Conservation (phyloP, 2,329 filamentous ascomycete genomes). For the Cladosporium sp. region DNA sequence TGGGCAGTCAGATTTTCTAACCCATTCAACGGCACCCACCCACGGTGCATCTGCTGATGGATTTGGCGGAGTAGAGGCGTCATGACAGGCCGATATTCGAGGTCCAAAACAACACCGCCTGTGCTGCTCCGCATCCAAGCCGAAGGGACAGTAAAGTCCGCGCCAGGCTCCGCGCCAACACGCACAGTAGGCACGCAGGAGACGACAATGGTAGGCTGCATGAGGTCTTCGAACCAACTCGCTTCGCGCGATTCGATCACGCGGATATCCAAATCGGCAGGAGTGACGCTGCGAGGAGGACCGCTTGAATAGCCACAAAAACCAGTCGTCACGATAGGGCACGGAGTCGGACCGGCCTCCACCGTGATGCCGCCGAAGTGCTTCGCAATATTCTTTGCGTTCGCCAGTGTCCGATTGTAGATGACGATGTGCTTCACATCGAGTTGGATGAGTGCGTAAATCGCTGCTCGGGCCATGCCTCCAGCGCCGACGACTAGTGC, state of each 20-base stretch:
- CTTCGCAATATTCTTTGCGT: background rate
- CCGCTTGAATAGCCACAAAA: background rate
- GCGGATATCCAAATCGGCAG: background rate
- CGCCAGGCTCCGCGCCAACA: background rate
- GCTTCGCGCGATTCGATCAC: background rate
- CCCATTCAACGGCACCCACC: background rate
- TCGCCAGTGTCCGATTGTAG: background rate
- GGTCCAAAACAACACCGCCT: background rate
- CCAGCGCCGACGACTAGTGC: background rate
- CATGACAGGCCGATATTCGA: constrained; percentile 1
- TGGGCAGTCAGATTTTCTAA: background rate
- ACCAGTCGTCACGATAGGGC: background rate
- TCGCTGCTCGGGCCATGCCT: background rate
- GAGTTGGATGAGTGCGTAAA: background rate
- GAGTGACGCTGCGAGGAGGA: background rate
- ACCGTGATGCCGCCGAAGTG: background rate
- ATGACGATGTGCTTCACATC: background rate
- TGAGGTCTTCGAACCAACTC: background rate
- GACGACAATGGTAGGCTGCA: background rate
- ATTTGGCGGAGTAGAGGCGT: background rate
- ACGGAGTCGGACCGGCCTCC: background rate
- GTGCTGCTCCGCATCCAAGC: constrained; percentile 1
- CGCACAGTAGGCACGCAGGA: background rate
- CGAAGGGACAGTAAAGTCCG: background rate
- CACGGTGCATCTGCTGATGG: background rate